Percentiles rank a stretch among this genome's conserved stretches.
phyloP scores from a whole-genome alignment of 495 filamentous ascomycete genomes.

The Neurospora sp. region DNA sequence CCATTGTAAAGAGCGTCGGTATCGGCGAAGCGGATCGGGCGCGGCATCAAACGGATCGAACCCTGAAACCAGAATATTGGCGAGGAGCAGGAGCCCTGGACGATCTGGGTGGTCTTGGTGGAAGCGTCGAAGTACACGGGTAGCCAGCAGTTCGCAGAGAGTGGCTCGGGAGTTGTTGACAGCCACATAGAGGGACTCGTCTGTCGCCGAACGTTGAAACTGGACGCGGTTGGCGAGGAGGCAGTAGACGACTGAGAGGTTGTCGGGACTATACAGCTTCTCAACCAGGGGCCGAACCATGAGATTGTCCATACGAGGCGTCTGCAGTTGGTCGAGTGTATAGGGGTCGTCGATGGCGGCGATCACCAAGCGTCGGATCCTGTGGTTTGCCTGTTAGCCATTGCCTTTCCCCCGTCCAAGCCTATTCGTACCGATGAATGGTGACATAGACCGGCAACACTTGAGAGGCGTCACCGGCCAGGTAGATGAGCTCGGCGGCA shows the following conservation, averaged over 20 bases:
- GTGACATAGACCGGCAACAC: conserved; percentile 33
- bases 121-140: conserved; percentile 47
- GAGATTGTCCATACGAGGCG: conserved; percentile 46
- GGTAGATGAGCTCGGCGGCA: neutral
- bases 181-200: conserved; percentile 46
- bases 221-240: conserved; percentile 54
- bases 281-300: conserved; percentile 51
- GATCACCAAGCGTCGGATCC: conserved; percentile 20
- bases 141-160: conserved; percentile 51
- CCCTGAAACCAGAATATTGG: conserved; percentile 50
- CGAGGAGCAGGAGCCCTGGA: conserved; percentile 45
- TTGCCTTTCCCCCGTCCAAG: conserved; percentile 23
- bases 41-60: conserved; percentile 55
- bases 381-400: conserved; percentile 3
- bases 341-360: conserved; percentile 47
- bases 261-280: conserved; percentile 45
- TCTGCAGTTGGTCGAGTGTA: conserved; percentile 46
- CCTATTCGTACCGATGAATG: conserved; percentile 31
- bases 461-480: conserved; percentile 1
- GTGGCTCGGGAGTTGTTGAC: conserved; percentile 49
- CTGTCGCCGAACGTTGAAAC: conserved; percentile 48
- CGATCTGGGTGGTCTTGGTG: conserved; percentile 48
- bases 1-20: conserved; percentile 33
- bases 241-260: conserved; percentile 52
- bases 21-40: conserved; percentile 33